Evolutionary conservation across 2,329 filamentous ascomycete genomes (phyloP), one percentile per base, ranked within the genome.

Genomic region (Fusarium chuoi): DNA sequence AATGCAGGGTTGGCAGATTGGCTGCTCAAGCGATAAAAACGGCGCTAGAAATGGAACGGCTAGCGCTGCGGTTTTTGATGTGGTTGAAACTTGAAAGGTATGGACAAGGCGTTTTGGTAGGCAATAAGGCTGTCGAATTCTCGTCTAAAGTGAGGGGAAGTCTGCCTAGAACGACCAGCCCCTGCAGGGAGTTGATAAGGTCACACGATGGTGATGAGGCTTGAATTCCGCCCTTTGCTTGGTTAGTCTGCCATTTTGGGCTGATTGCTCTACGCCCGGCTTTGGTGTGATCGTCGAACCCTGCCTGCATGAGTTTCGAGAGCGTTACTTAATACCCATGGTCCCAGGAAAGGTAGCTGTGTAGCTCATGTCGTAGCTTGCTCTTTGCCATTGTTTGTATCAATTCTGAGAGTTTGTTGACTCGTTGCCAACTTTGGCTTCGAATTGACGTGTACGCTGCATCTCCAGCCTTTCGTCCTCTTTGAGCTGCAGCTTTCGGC

Each of bases 301-400:
- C 60, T 73, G 65, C 62, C 56, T 51, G 24, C 15, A 49, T 56
- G 46, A 45, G 33, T 35, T 35, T 22, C 33, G 69, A 56, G 65
- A 62, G 68, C 69, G 71, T 75, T 78, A 76, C 76, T 78, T 78
- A 78, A 78, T 70, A 58, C 60, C 51, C 62, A 61, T 52, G 22
- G 60, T 46, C 76, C 76, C 75, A 62, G 65, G 46, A 52, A 28
- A 62, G 65, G 46, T 55, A 28, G 26, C 58, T 48, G 48, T 28
- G 39, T 51, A 30, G 26, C 30, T 45, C n/a, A 33, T 59, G 46
- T 38, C 35, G 57, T 24, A 61, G 33, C 39, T 57, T 28, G 39
- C 12, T 42, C 39, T 59, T 55, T 72, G 44, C 41, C 35, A 62
- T 59, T 48, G 36, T 35, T 26, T 57, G 46, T 46, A 46, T 60